Evolutionary conservation across 2,329 filamentous ascomycete genomes (phyloP).

Genomic region (Diaporthe destruens): DNA sequence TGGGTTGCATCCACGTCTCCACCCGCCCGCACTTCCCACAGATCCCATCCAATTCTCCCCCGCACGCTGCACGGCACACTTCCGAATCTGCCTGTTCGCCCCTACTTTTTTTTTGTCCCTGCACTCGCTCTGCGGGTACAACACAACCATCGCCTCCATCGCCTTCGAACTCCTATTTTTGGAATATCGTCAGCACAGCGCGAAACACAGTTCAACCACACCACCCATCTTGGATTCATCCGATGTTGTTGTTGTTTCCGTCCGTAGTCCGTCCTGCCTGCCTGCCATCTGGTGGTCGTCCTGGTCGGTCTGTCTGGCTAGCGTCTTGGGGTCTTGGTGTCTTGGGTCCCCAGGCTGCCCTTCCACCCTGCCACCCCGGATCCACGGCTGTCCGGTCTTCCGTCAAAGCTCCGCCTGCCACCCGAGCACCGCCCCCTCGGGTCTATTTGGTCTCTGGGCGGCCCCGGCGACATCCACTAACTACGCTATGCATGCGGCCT

Average conservation of each 20-base stretch:
- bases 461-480: not conserved
- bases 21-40: not conserved
- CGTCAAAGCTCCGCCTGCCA: not conserved
- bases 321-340: constrained; percentile 4
- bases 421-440: constrained; percentile 14
- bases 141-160: constrained; percentile 3
- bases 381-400: constrained; percentile 32
- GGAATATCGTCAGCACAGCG: constrained; percentile 17
- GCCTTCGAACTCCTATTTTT: not conserved
- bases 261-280: not conserved
- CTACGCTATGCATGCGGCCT: not conserved
- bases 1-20: constrained; percentile 18
- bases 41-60: constrained; percentile 2
- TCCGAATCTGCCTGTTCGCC: not conserved
- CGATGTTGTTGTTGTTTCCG: not conserved
- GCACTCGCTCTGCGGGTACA: not conserved
- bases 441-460: constrained; percentile 15
- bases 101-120: not conserved
- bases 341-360: not conserved
- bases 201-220: not conserved
- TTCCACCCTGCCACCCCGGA: not conserved
- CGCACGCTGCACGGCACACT: constrained; percentile 13
- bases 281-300: not conserved
- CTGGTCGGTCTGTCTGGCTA: constrained; percentile 1
- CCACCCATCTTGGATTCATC: not conserved